Conservation (phyloP, 306 rosid species). For the Chamaecrista fasciculata region DNA sequence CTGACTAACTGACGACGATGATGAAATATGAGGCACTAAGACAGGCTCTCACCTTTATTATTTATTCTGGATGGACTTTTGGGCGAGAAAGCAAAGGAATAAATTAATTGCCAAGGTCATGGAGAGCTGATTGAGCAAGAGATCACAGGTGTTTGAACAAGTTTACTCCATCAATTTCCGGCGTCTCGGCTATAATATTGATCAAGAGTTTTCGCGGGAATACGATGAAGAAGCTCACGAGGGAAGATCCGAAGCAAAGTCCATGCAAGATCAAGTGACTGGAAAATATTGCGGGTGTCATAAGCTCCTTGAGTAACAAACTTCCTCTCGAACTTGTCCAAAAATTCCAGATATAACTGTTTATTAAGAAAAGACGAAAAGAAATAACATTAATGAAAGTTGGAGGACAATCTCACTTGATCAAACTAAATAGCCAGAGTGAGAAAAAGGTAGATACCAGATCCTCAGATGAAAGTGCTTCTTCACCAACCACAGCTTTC, state of each 20-base stretch:
- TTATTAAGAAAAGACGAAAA: no score
- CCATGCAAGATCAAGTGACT: conserved; percentile 98
- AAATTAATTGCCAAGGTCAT: conserved; percentile 46
- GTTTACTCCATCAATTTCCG: conserved; percentile 46
- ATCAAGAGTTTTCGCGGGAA: conserved; percentile 90
- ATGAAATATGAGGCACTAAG: conserved; percentile 37
- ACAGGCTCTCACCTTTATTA: conserved; percentile 46
- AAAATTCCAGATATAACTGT: conserved; percentile 92
- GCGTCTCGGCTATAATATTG: conserved; percentile 88
- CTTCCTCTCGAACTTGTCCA: conserved; percentile 98
- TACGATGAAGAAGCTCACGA: conserved; percentile 98
- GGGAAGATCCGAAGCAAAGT: conserved; percentile 96
- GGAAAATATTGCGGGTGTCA: conserved; percentile 95
- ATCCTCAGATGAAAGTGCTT: conserved; percentile 98
- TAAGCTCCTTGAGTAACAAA: conserved; percentile 95
- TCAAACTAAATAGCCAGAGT: conserved; percentile 1
- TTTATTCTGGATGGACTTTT: conserved; percentile 35
- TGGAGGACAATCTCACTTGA: not conserved
- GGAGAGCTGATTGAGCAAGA: conserved; percentile 33
- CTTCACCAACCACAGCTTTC: conserved; percentile 99
- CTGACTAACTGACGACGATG: conserved; percentile 33
- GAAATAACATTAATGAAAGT: conserved; percentile 13
- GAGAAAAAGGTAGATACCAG: conserved; percentile 52
- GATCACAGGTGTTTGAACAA: conserved; percentile 23
- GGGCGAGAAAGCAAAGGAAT: conserved; percentile 38